Percentiles rank a stretch among this genome's conserved stretches.
Evolutionary conservation across 78 protist species (phyloP).

Genomic region (Dictyostelium brefeldianum): DNA sequence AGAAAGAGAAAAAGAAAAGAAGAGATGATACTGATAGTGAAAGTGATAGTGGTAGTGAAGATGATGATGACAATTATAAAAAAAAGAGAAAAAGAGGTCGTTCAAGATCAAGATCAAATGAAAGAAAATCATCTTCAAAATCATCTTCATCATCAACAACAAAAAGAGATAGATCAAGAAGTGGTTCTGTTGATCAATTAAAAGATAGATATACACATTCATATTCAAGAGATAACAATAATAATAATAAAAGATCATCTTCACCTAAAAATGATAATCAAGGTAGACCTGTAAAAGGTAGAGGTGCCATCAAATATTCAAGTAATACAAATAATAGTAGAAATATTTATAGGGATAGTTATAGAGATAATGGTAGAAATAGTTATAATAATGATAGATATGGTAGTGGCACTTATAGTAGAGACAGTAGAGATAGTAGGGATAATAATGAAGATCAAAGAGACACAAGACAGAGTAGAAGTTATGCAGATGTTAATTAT

Average conservation of each 20-base stretch:
- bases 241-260: background rate
- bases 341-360: background rate
- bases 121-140: slow-evolving; percentile 22
- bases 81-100: slow-evolving; percentile 4
- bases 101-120: slow-evolving; percentile 3
- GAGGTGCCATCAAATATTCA: slow-evolving; percentile 53
- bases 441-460: background rate
- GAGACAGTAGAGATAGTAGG: background rate
- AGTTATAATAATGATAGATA: background rate
- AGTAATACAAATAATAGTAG: background rate
- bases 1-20: slow-evolving; percentile 25
- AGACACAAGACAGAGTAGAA: background rate
- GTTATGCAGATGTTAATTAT: slow-evolving; percentile 4
- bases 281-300: slow-evolving; percentile 25
- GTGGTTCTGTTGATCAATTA: slow-evolving; percentile 46
- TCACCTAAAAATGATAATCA: background rate
- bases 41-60: background rate
- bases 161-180: slow-evolving; percentile 52
- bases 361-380: slow-evolving; percentile 19
- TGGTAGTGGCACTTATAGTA: background rate
- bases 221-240: background rate
- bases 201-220: slow-evolving; percentile 54
- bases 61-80: slow-evolving; percentile 2
- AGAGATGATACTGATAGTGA: slow-evolving; percentile 16
- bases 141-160: background rate